Base-by-base conservation (phyloP, 352 stramenopile genomes). In the Globisporangium abappressorium region DNA sequence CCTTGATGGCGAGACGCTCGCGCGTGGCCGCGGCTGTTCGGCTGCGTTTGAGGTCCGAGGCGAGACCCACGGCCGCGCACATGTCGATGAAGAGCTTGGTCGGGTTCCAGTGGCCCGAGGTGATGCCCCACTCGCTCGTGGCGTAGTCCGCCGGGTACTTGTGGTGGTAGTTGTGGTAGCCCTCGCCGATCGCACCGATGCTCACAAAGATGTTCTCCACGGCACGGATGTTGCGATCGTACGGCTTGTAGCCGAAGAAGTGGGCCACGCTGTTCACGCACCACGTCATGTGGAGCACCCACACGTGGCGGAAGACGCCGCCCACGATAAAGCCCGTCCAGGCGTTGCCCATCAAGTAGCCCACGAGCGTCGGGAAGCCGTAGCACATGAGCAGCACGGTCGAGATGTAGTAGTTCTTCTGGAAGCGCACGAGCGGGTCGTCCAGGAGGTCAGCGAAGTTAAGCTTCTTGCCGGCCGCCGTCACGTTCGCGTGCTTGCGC, bases 131-230 rank as follows among this genome's bases (percentile, higher is more conserved):
- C 85, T 99, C 97, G 65, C 90, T 98, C 38, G 97, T 98, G 30
- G 97, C 95, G 80, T 99, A 99, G 82, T 99, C 97, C 68, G 96
- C 98, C 43, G 98, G 98, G 81, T 98, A 99, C 83, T 99, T 99
- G 93, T 99, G 98, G 80, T 83, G 89, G 68, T 59, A 84, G 87
- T 99, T 99, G 85, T 99, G 97, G 89, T 97, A 99, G 73, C 97
- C 97, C 76, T 99, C 97, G 53, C 97, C 98, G 41, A 99, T 92
- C 55, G 97, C 94, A 53, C 92, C 95, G 64, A 99, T 93, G 30
- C 88, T 96, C 41, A 99, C 97, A 68, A 98, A 92, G 12, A 98
- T 87, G 81, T 99, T 99, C 80, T 99, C 97, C 5, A 97, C 88
- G 9, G 97, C 92, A 46, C 93, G 95, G 28, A 95, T 98, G 65